These are phyloP conservation scores for Salix udensis DNA, from an alignment of 345 rosid species.

Conservation along the genomic window DNA sequence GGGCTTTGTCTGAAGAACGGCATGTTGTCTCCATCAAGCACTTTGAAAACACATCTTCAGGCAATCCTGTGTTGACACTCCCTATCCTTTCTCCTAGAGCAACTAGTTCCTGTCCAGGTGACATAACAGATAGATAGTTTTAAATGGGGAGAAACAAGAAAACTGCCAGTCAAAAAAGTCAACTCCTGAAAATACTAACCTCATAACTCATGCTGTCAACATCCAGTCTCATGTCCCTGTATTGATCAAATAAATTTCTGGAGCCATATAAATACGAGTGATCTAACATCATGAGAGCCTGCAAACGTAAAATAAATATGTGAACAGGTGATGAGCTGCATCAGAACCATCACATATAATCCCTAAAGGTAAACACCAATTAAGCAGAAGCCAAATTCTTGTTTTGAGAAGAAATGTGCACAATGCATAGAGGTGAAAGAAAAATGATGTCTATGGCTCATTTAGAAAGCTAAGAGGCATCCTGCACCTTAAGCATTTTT, in stretches of 20 bases:
- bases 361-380: background rate
- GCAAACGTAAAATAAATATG: slow-evolving; percentile 15
- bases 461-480: background rate
- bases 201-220: slow-evolving; percentile 81
- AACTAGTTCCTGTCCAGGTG: slow-evolving; percentile 32
- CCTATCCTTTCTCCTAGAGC: slow-evolving; percentile 41
- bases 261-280: slow-evolving; percentile 51
- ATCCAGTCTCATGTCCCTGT: slow-evolving; percentile 85
- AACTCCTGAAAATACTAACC: slow-evolving; percentile 34
- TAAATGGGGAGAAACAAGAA: background rate
- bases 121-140: background rate
- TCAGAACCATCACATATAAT: background rate
- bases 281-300: slow-evolving; percentile 58
- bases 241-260: slow-evolving; percentile 57
- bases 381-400: background rate
- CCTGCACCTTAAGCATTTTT: background rate
- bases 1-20: slow-evolving; percentile 1
- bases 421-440: background rate
- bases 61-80: slow-evolving; percentile 33
- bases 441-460: background rate
- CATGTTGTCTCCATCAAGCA: slow-evolving; percentile 24
- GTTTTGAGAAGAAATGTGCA: background rate
- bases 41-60: slow-evolving; percentile 23
- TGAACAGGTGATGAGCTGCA: background rate
- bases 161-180: background rate